Evolutionary conservation across 192 early-diverging fungal species (phyloP).

Genomic region (Coemansia sp.): DNA sequence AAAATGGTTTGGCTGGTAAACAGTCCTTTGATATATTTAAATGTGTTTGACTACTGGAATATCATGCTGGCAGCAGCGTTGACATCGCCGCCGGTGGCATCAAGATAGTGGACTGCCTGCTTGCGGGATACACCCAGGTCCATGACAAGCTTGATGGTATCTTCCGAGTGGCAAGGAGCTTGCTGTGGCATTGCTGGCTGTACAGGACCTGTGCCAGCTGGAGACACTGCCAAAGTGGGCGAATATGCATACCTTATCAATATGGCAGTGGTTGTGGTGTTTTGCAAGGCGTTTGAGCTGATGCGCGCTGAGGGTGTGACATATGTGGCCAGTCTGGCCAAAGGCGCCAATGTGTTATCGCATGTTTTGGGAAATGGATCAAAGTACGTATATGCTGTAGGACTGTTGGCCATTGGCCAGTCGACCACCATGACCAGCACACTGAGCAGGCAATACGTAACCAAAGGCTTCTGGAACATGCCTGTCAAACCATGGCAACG

Average conservation of each 20-base stretch:
- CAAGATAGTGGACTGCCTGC: slow-evolving; percentile 77
- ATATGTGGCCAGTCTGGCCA: slow-evolving; percentile 45
- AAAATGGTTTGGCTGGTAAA: too few relatives aligned
- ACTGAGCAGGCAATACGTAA: slow-evolving; percentile 86
- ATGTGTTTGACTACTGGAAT: slow-evolving; percentile 53
- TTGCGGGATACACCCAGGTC: slow-evolving; percentile 76
- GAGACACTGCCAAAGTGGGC: too few relatives aligned
- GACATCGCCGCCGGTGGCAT: slow-evolving; percentile 77
- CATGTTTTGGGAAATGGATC: slow-evolving; percentile 65
- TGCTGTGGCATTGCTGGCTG: too few relatives aligned
- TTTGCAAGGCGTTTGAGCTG: slow-evolving; percentile 59
- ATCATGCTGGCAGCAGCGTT: slow-evolving; percentile 86
- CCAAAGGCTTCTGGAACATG: slow-evolving; percentile 81
- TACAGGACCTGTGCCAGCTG: too few relatives aligned
- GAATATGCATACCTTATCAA: slow-evolving; percentile 71
- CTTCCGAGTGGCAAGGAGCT: too few relatives aligned
- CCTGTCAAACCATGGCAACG: slow-evolving; percentile 71
- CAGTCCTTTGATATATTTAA: not conserved
- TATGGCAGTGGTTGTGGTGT: slow-evolving; percentile 69
- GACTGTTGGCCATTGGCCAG: slow-evolving; percentile 82
- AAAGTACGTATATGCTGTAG: slow-evolving; percentile 74
- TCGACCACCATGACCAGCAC: slow-evolving; percentile 88
- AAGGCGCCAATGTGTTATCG: slow-evolving; percentile 58
- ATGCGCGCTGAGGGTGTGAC: slow-evolving; percentile 52
- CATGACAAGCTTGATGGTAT: too few relatives aligned